phyloP scores from a whole-genome alignment of 176 grass and related monocot species.

The Canna indica region DNA sequence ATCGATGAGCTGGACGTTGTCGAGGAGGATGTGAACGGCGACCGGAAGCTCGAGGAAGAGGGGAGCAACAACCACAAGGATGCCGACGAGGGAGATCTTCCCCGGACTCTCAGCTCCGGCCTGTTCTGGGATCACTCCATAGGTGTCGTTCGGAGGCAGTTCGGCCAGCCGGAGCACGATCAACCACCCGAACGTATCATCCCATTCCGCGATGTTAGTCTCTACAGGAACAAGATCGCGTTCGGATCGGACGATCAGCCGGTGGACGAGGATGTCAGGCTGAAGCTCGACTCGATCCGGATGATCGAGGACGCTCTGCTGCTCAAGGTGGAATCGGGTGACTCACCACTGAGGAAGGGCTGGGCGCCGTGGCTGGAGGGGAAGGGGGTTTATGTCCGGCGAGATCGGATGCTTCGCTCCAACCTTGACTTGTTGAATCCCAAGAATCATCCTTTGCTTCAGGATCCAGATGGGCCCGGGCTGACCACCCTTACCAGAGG shows the following conservation, averaged over 20 bases:
- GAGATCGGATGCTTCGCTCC: slow-evolving; percentile 77
- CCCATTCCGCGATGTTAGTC: not conserved
- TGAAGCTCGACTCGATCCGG: slow-evolving; percentile 58
- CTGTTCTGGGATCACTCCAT: slow-evolving; percentile 73
- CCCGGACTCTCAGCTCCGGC: slow-evolving; percentile 10
- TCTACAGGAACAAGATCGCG: slow-evolving; percentile 20
- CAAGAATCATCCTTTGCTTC: slow-evolving; percentile 85
- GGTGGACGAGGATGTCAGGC: slow-evolving; percentile 65
- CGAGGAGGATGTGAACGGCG: slow-evolving; percentile 27
- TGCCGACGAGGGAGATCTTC: not conserved
- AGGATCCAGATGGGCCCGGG: slow-evolving; percentile 75
- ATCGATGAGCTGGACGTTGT: slow-evolving; percentile 87
- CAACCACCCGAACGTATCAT: not conserved
- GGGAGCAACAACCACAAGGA: not conserved
- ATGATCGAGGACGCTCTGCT: slow-evolving; percentile 69
- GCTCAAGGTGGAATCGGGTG: slow-evolving; percentile 38
- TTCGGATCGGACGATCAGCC: slow-evolving; percentile 87
- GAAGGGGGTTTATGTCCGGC: slow-evolving; percentile 73
- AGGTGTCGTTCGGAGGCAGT: slow-evolving; percentile 69
- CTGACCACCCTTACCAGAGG: slow-evolving; percentile 56
- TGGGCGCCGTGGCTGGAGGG: slow-evolving; percentile 82
- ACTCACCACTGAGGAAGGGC: slow-evolving; percentile 52
- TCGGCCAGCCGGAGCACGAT: slow-evolving; percentile 30
- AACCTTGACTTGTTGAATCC: slow-evolving; percentile 77
- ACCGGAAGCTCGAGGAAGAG: not conserved